Evolutionary conservation across 169 alveolate species (phyloP).

Genomic region (Babesia ovata): DNA sequence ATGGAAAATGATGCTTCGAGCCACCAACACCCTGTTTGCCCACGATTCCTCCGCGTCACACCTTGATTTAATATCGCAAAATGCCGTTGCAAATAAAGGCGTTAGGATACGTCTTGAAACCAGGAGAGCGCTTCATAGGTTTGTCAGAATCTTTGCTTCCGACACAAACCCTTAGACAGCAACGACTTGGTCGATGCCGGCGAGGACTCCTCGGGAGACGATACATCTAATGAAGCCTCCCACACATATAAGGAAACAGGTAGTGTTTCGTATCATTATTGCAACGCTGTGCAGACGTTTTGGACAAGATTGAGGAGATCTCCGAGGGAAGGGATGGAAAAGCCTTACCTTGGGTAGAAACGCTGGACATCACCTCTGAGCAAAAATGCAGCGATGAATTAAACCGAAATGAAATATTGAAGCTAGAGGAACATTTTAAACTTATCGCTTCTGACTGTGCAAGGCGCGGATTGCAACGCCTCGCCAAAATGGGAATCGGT

Average conservation of each 20-base stretch:
- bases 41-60: constrained; percentile 27
- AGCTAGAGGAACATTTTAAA: constrained; percentile 51
- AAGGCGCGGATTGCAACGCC: constrained; percentile 33
- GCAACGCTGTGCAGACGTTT: constrained; percentile 4
- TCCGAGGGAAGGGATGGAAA: constrained; percentile 7
- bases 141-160: not conserved
- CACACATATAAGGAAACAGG: constrained; percentile 5
- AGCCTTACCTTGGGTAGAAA: constrained; percentile 54
- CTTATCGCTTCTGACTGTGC: constrained; percentile 50
- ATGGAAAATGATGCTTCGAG: not conserved
- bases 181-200: constrained; percentile 22
- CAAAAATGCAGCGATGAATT: constrained; percentile 5
- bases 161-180: constrained; percentile 4
- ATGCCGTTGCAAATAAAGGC: constrained; percentile 55
- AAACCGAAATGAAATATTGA: constrained; percentile 35
- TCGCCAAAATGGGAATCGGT: constrained; percentile 19
- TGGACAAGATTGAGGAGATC: constrained; percentile 37
- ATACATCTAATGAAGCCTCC: not conserved
- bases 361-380: constrained; percentile 16
- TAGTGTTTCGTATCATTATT: not conserved
- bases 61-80: constrained; percentile 22
- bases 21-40: not conserved
- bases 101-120: constrained; percentile 53
- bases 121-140: constrained; percentile 63
- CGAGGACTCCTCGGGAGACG: constrained; percentile 17